Base-by-base conservation (phyloP, 495 filamentous ascomycete genomes). In the Articulospora tetracladia region DNA sequence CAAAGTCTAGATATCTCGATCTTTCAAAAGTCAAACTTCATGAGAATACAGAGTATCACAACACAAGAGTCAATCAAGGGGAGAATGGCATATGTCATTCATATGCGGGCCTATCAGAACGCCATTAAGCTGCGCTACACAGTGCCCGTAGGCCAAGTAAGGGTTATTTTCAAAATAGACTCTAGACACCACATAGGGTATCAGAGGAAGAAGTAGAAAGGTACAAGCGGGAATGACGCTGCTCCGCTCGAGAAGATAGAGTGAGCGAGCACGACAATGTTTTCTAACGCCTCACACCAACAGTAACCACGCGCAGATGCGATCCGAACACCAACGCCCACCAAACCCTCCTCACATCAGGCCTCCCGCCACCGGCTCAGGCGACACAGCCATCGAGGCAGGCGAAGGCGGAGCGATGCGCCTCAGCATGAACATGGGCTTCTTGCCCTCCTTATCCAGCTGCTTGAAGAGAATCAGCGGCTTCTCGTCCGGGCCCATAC, bases 351-450 rank as follows among this genome's bases (percentile, higher is more conserved):
- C 7, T 50, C 17, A 50, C 23, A 50, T 50, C 2, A 50, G 10
- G 7, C 39, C 47, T 25, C 47, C 47, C 20, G 23, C 11, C 4
- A 27, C 22, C 3, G 6, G 3, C 24, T 25, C 3, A 2, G 19
- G 19, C 20, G 8, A 13, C 47, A 3, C 47, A 3, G 12, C 6
- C 20, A 7, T 10, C 3, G 20, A 2, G 10, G 47, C 2, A 50
- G 47, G 6, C 20, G 25, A 6, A n/a, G 44, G 20, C 47, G 58
- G 73, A 46, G 76, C 79, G 19, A 76, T 80, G 72, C 89, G 89
- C 51, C 93, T 78, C 48, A 98, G 73, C 93, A 98, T 97, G 69
- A 97, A 98, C 92, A 97, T 97, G 30, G 93, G 93, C 70, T 97
- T 97, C 71, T 90, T 84, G 10, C 94, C 94, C 75, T 97, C 91